These are phyloP conservation scores for Hypoxylon sp. DNA, from an alignment of 2,329 filamentous ascomycete genomes.

Conservation along the genomic window DNA sequence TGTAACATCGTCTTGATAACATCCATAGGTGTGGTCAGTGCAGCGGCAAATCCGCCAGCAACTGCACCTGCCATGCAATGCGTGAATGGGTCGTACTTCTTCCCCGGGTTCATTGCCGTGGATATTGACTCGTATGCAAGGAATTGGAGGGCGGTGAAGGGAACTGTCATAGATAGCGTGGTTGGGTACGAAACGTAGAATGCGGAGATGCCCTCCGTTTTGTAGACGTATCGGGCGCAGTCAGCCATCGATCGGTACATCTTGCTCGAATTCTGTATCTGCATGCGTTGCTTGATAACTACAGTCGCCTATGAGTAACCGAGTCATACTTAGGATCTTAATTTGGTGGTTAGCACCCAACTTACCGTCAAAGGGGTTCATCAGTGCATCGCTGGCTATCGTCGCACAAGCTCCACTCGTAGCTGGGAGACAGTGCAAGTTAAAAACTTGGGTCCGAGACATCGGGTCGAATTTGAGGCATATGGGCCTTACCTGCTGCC, in stretches of 20 bases:
- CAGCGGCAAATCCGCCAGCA: conserved; percentile 92
- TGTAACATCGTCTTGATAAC: conserved; percentile 98
- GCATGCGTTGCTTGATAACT: conserved; percentile 99
- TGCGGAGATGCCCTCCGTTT: conserved; percentile 85
- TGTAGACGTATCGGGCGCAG: conserved; percentile 90
- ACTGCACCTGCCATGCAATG: conserved; percentile 94
- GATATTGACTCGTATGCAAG: conserved; percentile 98
- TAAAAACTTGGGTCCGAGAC: conserved; percentile 16
- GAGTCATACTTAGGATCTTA: neutral
- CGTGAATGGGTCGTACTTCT: conserved; percentile 90
- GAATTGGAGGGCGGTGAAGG: conserved; percentile 97
- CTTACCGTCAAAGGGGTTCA: conserved; percentile 99
- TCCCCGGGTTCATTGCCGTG: conserved; percentile 88
- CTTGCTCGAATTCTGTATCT: conserved; percentile 91
- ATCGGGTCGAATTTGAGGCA: conserved; percentile 8
- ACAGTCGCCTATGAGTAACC: conserved; percentile 21
- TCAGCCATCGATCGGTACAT: conserved; percentile 88
- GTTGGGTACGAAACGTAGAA: conserved; percentile 99
- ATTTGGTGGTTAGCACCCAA: conserved; percentile 23
- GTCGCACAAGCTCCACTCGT: conserved; percentile 94
- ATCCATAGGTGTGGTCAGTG: conserved; percentile 94
- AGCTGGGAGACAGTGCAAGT: conserved; percentile 64
- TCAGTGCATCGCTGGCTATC: conserved; percentile 96
- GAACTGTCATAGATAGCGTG: conserved; percentile 97
- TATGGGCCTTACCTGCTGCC: conserved; percentile 78